Conservation (phyloP, 2,329 filamentous ascomycete genomes). For the Colletotrichum truncatum region DNA sequence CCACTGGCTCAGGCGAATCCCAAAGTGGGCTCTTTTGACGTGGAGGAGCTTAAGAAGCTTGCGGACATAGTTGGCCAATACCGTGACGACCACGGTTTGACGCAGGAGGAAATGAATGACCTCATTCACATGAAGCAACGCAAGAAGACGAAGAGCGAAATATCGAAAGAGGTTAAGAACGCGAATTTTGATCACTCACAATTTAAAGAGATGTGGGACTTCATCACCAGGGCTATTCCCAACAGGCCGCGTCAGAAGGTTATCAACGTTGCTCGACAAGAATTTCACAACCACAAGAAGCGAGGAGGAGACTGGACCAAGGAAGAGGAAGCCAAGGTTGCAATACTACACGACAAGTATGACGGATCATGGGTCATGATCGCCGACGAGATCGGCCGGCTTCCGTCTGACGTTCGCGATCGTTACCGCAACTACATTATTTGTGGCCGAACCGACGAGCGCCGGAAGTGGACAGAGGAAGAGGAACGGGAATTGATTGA, state of each 20-base stretch:
- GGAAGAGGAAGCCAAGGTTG: slow-evolving; percentile 66
- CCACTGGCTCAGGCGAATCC: not conserved
- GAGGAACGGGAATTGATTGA: slow-evolving; percentile 66
- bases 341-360: slow-evolving; percentile 53
- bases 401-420: slow-evolving; percentile 73
- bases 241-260: slow-evolving; percentile 62
- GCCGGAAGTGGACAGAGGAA: slow-evolving; percentile 65
- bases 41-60: slow-evolving; percentile 52
- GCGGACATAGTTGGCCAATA: slow-evolving; percentile 53
- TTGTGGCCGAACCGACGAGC: slow-evolving; percentile 59
- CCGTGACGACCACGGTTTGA: slow-evolving; percentile 51
- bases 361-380: slow-evolving; percentile 71
- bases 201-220: slow-evolving; percentile 59
- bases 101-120: slow-evolving; percentile 56
- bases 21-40: slow-evolving; percentile 51
- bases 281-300: slow-evolving; percentile 72
- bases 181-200: too few species aligned
- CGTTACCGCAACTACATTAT: slow-evolving; percentile 75
- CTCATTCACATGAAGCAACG: slow-evolving; percentile 43
- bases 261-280: slow-evolving; percentile 65
- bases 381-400: slow-evolving; percentile 68
- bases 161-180: slow-evolving; percentile 41
- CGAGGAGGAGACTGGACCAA: slow-evolving; percentile 65
- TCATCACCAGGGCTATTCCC: slow-evolving; percentile 57
- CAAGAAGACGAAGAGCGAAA: slow-evolving; percentile 37